Evolutionary conservation across 139 green algal species (phyloP), one percentile per base, ranked within the genome.

Genomic region (Nannochloris sp.): DNA sequence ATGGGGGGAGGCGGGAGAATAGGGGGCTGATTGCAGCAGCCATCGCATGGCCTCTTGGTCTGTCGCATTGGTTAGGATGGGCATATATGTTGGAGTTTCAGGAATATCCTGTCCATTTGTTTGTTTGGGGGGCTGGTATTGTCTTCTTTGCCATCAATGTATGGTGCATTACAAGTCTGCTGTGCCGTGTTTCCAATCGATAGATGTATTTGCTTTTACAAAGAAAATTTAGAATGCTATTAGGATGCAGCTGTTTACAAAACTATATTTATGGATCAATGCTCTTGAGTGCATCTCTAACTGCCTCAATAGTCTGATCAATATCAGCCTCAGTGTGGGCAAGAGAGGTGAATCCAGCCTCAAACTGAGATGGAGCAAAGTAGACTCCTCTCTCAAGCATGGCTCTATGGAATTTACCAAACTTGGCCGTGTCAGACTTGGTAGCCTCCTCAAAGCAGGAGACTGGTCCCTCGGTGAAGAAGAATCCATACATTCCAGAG

Each of bases 331-430:
- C 88, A 10, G 89, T 93, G 85, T 99, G 93, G 10, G 84, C 82
- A 36, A 99, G 74, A 4, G 77, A 88, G 26, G 87, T 97, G 80
- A 99, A 99, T 65, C 94, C 93, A 17, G 93, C 93, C 83, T 85
- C 79, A 51, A 86, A 98, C 78, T 93, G 83, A 20, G 69, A 87
- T 37, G 93, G 93, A 30, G 93, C 93, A 14, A 99, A 80, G 91
- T 99, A 99, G 13, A 98, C 79, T 40, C 93, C 93, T 48, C 84
- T 81, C 83, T 99, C 91, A 23, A 99, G 83, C 94, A 99, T 99
- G 61, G 78, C 92, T 23, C 94, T 76, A 84, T 98, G 94, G 75
- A 89, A 99, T 58, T 78, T 78, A 0, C 72, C 92, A 77, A 99
- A 99, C 80, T 97, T 97, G 43, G 81, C 89, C 9, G 81, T 91